Percentiles rank a stretch among this genome's conserved stretches.
These are phyloP conservation scores for Ogataea saltuana DNA, from an alignment of 805 yeast species.

Conservation along the genomic window DNA sequence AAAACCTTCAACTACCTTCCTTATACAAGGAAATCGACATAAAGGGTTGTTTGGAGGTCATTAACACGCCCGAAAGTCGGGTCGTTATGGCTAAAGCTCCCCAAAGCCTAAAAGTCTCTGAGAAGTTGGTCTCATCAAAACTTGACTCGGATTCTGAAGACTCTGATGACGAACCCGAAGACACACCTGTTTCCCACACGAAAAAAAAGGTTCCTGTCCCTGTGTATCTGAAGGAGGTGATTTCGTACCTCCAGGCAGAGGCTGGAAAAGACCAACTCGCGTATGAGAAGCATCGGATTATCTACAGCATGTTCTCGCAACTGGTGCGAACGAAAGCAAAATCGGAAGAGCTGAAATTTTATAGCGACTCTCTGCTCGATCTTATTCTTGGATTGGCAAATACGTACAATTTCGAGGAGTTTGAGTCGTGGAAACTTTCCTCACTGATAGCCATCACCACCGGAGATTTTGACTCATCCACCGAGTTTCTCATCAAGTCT, in stretches of 20 bases:
- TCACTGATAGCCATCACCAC: conserved; percentile 65
- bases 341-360: conserved; percentile 60
- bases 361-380: conserved; percentile 54
- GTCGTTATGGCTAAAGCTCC: neutral
- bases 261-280: conserved; percentile 45
- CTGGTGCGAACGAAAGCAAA: conserved; percentile 67
- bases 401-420: conserved; percentile 53
- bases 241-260: conserved; percentile 53
- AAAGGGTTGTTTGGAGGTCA: neutral
- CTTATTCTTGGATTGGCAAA: conserved; percentile 56
- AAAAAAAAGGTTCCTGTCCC: conserved; percentile 46
- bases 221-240: conserved; percentile 71
- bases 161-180: conserved; percentile 49
- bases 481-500: conserved; percentile 47
- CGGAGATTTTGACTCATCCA: conserved; percentile 42
- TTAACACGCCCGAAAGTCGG: neutral
- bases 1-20: too few species aligned
- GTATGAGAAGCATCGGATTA: conserved; percentile 49
- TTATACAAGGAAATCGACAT: too few species aligned
- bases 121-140: neutral
- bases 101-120: neutral
- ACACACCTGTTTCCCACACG: conserved; percentile 45
- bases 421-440: conserved; percentile 66
- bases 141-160: conserved; percentile 39
- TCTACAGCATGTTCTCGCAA: conserved; percentile 53